A percentile compares a stretch with the other conserved stretches of the same genome.
These are phyloP conservation scores for Taphrina wiesneri DNA, from an alignment of 1,139 yeast species.

Conservation along the genomic window DNA sequence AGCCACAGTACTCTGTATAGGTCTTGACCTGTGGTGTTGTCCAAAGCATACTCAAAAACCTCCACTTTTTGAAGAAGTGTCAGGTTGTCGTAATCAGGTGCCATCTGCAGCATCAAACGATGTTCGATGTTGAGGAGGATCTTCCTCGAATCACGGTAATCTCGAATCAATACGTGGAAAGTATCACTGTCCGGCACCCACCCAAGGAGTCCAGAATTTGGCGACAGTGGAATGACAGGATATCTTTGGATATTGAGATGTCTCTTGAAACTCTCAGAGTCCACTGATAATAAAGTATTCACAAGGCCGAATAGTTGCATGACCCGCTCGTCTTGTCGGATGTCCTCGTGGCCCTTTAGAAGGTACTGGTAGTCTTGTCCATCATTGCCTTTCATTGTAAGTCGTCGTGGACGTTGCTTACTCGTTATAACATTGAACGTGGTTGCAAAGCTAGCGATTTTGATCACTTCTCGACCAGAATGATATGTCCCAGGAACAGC, in stretches of 20 bases:
- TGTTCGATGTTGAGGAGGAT: slow-evolving; percentile 89
- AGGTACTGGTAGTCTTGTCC: slow-evolving; percentile 82
- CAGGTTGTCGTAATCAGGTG: slow-evolving; percentile 90
- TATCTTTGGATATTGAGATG: slow-evolving; percentile 90
- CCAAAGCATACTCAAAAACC: slow-evolving; percentile 92
- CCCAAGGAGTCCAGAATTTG: slow-evolving; percentile 92
- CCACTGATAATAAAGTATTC: slow-evolving; percentile 81
- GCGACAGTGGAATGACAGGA: slow-evolving; percentile 93
- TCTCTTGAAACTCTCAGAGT: slow-evolving; percentile 93
- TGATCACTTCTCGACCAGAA: slow-evolving; percentile 77
- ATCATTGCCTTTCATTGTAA: slow-evolving; percentile 79
- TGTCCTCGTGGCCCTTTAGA: slow-evolving; percentile 96
- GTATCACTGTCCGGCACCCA: slow-evolving; percentile 99
- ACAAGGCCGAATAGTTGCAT: slow-evolving; percentile 97
- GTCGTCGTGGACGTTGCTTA: slow-evolving; percentile 90
- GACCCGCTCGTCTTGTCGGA: slow-evolving; percentile 93
- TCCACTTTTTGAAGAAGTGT: slow-evolving; percentile 91
- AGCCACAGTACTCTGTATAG: slow-evolving; percentile 93
- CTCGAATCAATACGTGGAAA: slow-evolving; percentile 87
- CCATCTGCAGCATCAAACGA: slow-evolving; percentile 95
- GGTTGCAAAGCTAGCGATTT: slow-evolving; percentile 76
- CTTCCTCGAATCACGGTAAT: slow-evolving; percentile 88
- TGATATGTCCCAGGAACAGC: slow-evolving; percentile 94
- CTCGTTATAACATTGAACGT: slow-evolving; percentile 87
- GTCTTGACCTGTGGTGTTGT: slow-evolving; percentile 95